Percentiles rank a stretch among this genome's conserved stretches.
Conservation (phyloP, 2,329 filamentous ascomycete genomes). For the Fusarium sp. region DNA sequence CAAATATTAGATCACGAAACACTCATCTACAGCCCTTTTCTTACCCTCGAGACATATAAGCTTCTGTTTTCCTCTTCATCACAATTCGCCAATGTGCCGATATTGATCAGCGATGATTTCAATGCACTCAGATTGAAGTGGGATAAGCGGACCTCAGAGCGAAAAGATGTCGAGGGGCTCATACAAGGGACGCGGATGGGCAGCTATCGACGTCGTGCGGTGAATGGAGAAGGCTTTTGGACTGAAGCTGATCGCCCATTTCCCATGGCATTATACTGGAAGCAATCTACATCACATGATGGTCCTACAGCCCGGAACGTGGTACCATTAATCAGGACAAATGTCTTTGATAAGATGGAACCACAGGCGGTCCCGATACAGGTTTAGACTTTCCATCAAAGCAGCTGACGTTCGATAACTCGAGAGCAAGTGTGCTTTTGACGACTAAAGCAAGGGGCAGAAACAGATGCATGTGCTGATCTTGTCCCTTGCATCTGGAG, state of each 20-base stretch:
- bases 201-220: slow-evolving; percentile 36
- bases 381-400: slow-evolving; percentile 1
- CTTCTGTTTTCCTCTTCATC: slow-evolving; percentile 1
- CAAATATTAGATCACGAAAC: slow-evolving; percentile 37
- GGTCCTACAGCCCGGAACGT: neutral
- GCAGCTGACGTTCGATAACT: neutral
- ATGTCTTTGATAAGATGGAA: slow-evolving; percentile 6
- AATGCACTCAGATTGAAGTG: slow-evolving; percentile 41
- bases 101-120: slow-evolving; percentile 43
- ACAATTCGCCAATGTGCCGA: slow-evolving; percentile 12
- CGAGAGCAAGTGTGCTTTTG: neutral
- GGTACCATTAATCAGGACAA: neutral
- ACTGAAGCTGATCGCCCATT: slow-evolving; percentile 32
- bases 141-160: slow-evolving; percentile 40
- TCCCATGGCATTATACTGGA: slow-evolving; percentile 42
- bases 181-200: slow-evolving; percentile 27
- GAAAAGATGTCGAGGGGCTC: slow-evolving; percentile 37
- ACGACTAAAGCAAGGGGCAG: neutral
- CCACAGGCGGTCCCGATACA: slow-evolving; percentile 19
- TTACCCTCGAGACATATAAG: slow-evolving; percentile 41
- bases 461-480: neutral
- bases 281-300: slow-evolving; percentile 9
- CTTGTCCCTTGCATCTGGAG: neutral
- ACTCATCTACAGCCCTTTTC: slow-evolving; percentile 42
- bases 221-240: slow-evolving; percentile 42